A percentile compares a stretch with the other conserved stretches of the same genome.
Evolutionary conservation across 2,329 filamentous ascomycete genomes (phyloP).

Genomic region (Penicillium sp.): DNA sequence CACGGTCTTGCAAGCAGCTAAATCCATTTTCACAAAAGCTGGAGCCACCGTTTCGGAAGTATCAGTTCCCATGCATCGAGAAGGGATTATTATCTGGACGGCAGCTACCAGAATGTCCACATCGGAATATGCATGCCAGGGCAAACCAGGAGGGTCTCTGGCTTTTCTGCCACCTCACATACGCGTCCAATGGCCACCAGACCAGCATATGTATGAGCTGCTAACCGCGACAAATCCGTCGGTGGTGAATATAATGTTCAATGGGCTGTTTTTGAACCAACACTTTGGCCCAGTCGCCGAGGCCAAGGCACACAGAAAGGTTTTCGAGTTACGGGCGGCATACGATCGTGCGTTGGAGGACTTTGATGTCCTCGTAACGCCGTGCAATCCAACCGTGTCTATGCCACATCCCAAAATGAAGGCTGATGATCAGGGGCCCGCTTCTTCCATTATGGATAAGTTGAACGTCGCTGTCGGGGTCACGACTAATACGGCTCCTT

Average conservation of each 20-base stretch:
- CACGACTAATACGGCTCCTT: conserved; percentile 44
- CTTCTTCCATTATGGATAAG: conserved; percentile 32
- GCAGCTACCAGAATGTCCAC: conserved; percentile 33
- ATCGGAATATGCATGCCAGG: conserved; percentile 26
- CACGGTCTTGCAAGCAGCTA: conserved; percentile 34
- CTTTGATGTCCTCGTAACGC: conserved; percentile 49
- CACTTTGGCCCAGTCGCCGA: conserved; percentile 27
- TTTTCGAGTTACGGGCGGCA: conserved; percentile 44
- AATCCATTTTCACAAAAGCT: conserved; percentile 33
- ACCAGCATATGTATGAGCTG: conserved; percentile 43
- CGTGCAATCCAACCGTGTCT: conserved; percentile 45
- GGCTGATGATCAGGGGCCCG: conserved; percentile 17
- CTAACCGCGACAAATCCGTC: conserved; percentile 44
- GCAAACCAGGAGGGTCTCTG: conserved; percentile 29
- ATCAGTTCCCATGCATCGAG: conserved; percentile 45
- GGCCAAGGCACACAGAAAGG: conserved; percentile 46
- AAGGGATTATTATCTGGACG: conserved; percentile 47
- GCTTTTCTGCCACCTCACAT: conserved; percentile 30
- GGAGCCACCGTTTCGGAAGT: conserved; percentile 46
- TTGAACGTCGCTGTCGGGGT: conserved; percentile 44
- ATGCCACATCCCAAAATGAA: conserved; percentile 35
- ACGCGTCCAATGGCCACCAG: conserved; percentile 29
- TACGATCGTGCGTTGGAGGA: conserved; percentile 44
- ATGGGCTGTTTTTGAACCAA: conserved; percentile 28
- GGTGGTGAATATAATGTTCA: conserved; percentile 44